phyloP scores from a whole-genome alignment of 148 eudicot species.

The Fagopyrum esculentum region DNA sequence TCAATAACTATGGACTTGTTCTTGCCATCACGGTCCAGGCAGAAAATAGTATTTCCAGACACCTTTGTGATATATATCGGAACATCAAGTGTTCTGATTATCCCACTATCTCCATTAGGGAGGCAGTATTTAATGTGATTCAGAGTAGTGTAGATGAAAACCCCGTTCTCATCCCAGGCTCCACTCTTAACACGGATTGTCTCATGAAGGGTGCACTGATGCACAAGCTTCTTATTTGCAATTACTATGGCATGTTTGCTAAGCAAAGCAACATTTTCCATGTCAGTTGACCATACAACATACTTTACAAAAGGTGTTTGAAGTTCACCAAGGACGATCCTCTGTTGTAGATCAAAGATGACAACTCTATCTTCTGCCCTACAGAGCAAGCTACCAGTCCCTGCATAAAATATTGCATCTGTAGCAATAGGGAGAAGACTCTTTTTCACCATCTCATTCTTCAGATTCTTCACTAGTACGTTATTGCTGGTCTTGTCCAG shows the following conservation, averaged over 20 bases:
- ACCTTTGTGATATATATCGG: conserved; percentile 83
- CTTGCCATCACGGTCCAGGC: conserved; percentile 92
- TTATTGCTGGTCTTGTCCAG: conserved; percentile 86
- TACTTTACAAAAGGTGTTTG: conserved; percentile 77
- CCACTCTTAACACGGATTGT: conserved; percentile 98
- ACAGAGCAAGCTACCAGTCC: conserved; percentile 83
- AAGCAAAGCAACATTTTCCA: conserved; percentile 87
- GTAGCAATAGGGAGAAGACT: conserved; percentile 60
- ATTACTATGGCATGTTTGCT: conserved; percentile 87
- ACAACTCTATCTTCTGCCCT: conserved; percentile 89
- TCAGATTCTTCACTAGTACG: conserved; percentile 70
- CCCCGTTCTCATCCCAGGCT: conserved; percentile 94
- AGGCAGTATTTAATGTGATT: conserved; percentile 91
- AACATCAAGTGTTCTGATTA: conserved; percentile 78
- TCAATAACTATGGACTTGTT: conserved; percentile 64
- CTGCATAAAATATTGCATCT: conserved; percentile 89
- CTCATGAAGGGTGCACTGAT: conserved; percentile 94
- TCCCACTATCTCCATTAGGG: conserved; percentile 93
- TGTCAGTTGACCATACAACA: conserved; percentile 90
- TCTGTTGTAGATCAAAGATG: conserved; percentile 88
- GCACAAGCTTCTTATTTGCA: conserved; percentile 83
- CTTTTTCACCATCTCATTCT: conserved; percentile 81
- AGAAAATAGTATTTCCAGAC: conserved; percentile 61
- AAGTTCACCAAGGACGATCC: conserved; percentile 76
- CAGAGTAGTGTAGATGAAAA: conserved; percentile 80